Evolutionary conservation across 1,284 basidiomycete species (phyloP).

Genomic region (Gastroboletus turbinatus): DNA sequence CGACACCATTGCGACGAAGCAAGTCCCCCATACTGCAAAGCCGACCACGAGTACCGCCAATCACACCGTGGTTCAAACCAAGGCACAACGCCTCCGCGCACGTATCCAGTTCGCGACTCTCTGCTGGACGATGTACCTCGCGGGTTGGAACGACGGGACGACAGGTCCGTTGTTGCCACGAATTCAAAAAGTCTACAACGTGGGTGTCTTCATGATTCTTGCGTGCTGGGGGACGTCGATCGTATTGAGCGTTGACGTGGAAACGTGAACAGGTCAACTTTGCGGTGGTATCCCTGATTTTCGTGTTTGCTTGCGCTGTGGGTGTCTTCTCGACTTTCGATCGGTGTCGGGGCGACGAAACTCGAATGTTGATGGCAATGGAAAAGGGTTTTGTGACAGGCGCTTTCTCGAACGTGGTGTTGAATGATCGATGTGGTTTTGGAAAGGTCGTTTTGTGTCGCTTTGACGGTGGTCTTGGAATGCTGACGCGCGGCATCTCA

Average conservation of each 20-base stretch:
- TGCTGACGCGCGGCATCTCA: conserved; percentile 1
- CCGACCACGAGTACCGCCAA: not conserved
- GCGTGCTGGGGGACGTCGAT: not conserved
- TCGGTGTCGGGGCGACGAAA: not conserved
- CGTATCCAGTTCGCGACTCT: conserved; percentile 30
- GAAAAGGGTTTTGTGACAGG: conserved; percentile 32
- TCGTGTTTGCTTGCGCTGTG: conserved; percentile 34
- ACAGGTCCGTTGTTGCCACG: conserved; percentile 35
- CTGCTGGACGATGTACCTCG: conserved; percentile 33
- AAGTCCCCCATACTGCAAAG: not conserved
- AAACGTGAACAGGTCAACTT: conserved; percentile 24
- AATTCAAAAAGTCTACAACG: conserved; percentile 33
- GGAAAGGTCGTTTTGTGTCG: conserved; percentile 29
- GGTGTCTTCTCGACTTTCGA: conserved; percentile 6
- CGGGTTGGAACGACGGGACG: conserved; percentile 35
- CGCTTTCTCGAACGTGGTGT: conserved; percentile 29
- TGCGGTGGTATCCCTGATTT: conserved; percentile 32
- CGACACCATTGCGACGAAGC: not conserved
- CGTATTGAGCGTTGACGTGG: not conserved
- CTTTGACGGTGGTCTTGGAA: not conserved
- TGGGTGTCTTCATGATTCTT: conserved; percentile 3
- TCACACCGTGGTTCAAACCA: conserved; percentile 10
- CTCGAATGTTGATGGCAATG: conserved; percentile 5
- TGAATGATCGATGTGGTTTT: conserved; percentile 33
- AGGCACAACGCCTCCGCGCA: conserved; percentile 22